phyloP scores from a whole-genome alignment of 495 filamentous ascomycete species.

The Xylaria acuta region DNA sequence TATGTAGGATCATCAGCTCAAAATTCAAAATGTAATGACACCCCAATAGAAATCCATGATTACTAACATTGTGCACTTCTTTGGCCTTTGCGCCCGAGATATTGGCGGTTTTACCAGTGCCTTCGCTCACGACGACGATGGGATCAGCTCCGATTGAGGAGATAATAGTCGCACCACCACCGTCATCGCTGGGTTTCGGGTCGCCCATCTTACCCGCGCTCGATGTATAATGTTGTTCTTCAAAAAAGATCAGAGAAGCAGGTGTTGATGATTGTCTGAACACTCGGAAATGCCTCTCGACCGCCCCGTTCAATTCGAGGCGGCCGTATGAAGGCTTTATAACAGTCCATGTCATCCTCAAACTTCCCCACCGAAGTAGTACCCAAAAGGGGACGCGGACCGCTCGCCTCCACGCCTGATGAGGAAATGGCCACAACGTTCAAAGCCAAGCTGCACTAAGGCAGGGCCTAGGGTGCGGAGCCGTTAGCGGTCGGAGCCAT shows the following conservation, averaged over 20 bases:
- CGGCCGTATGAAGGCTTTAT: constrained; percentile 16
- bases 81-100: constrained; percentile 52
- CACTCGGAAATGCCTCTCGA: background rate
- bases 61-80: constrained; percentile 59
- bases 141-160: constrained; percentile 9
- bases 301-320: background rate
- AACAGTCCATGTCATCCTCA: constrained; percentile 10
- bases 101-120: constrained; percentile 46
- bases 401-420: constrained; percentile 17
- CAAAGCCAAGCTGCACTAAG: background rate
- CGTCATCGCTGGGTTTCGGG: constrained; percentile 26
- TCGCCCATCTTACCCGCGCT: constrained; percentile 31
- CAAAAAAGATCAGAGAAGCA: background rate
- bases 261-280: background rate
- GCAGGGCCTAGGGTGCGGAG: background rate
- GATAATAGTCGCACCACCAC: constrained; percentile 7
- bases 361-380: background rate
- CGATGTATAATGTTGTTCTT: background rate
- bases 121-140: constrained; percentile 37
- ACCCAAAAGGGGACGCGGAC: constrained; percentile 23
- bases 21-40: background rate
- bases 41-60: background rate
- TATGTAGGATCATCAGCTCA: constrained; percentile 32
- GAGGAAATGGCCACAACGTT: constrained; percentile 5
- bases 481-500: background rate